Conservation (phyloP, 2,329 filamentous ascomycete species). For the Cadophora gregata region DNA sequence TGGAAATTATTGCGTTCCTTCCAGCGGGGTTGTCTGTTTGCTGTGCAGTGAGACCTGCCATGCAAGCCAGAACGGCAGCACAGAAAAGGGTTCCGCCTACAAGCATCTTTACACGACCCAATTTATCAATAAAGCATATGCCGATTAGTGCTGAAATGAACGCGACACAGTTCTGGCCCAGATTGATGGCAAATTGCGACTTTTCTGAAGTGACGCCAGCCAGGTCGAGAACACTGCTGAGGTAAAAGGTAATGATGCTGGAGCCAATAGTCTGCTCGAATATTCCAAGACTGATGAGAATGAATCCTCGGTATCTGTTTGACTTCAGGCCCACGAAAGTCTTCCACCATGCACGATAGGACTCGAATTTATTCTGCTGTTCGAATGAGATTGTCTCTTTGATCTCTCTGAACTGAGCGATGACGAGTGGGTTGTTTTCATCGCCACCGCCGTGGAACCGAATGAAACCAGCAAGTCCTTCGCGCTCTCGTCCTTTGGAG, state of each 20-base stretch:
- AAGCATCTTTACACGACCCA: not conserved
- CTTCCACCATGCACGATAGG: constrained; percentile 12
- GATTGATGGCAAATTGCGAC: not conserved
- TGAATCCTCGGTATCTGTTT: not conserved
- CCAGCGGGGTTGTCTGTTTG: not conserved
- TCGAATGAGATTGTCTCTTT: constrained; percentile 14
- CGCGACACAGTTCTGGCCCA: not conserved
- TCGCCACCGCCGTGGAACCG: not conserved
- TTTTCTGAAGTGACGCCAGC: not conserved
- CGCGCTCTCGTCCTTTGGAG: not conserved
- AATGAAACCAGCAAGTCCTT: not conserved
- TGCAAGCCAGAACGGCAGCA: not conserved
- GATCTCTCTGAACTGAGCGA: constrained; percentile 16
- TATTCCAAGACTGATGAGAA: not conserved
- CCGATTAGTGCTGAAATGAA: not conserved
- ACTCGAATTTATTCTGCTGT: constrained; percentile 16
- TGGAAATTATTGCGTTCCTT: not conserved
- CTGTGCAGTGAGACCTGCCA: not conserved
- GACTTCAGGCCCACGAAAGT: not conserved
- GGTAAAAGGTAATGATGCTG: not conserved
- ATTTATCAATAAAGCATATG: not conserved
- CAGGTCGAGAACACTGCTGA: not conserved
- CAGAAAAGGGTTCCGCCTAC: not conserved
- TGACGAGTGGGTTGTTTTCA: not conserved
- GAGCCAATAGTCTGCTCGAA: not conserved